A percentile compares a stretch with the other conserved stretches of the same genome.
Evolutionary conservation across 352 stramenopile species (phyloP).

Genomic region (Globisporangium paroecandrum): DNA sequence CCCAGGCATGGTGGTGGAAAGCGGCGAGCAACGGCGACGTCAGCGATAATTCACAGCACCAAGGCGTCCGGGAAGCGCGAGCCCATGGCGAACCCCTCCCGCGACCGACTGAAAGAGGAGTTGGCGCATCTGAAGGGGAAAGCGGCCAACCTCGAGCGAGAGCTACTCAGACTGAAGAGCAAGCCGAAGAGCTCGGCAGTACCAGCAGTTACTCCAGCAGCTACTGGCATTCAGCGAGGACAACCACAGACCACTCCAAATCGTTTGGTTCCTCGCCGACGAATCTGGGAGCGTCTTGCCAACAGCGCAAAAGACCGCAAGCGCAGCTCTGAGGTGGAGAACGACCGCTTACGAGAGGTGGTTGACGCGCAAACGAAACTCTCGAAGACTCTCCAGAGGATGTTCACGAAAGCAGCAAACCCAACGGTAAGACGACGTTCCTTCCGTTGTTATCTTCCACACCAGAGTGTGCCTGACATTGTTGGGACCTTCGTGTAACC

Average conservation of each 20-base stretch:
- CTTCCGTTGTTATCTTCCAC: background rate
- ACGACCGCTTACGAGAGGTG: constrained; percentile 38
- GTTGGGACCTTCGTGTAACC: background rate
- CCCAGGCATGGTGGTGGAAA: background rate
- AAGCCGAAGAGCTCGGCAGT: background rate
- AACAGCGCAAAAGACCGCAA: constrained; percentile 53
- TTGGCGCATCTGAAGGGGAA: background rate
- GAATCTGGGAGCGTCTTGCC: constrained; percentile 50
- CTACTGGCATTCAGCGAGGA: background rate
- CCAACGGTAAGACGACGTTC: constrained; percentile 1
- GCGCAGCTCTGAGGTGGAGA: constrained; percentile 57
- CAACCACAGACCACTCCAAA: background rate
- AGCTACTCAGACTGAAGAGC: background rate
- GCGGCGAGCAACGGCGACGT: no score
- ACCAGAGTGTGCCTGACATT: background rate
- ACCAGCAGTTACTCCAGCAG: no score
- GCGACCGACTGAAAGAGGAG: background rate
- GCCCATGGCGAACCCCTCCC: background rate
- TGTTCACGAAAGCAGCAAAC: constrained; percentile 41
- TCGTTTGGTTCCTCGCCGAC: background rate
- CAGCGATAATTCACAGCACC: background rate
- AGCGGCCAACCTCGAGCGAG: background rate
- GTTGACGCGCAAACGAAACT: constrained; percentile 47
- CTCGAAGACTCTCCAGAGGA: constrained; percentile 41
- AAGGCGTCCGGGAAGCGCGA: background rate